Conservation (phyloP, 2,329 filamentous ascomycete species). For the Aspergillus neoniger region DNA sequence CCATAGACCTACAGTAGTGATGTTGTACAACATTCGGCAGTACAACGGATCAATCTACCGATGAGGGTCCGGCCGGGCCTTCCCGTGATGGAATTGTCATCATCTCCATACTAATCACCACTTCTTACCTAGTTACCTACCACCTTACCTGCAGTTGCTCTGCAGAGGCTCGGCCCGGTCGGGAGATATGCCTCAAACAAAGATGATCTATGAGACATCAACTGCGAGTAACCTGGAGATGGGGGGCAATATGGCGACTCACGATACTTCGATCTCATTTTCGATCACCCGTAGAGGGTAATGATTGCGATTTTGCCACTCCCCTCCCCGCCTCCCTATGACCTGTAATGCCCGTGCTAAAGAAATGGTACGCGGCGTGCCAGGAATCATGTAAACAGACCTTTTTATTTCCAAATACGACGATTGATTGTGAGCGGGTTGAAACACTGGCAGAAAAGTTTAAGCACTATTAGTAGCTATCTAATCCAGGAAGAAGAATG, state of each 20-base stretch:
- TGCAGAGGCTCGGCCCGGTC: constrained; percentile 28
- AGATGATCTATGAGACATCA: constrained; percentile 11
- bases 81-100: background rate
- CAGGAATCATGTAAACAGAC: too few species aligned
- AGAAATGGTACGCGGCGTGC: too few species aligned
- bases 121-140: too few species aligned
- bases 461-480: too few species aligned
- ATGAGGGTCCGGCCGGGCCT: background rate
- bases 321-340: too few species aligned
- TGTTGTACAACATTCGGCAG: constrained; percentile 18
- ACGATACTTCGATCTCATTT: background rate
- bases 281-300: background rate
- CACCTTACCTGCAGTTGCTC: constrained; percentile 11
- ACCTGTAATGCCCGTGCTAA: too few species aligned
- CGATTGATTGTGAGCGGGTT: too few species aligned
- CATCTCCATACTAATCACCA: background rate
- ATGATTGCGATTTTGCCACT: too few species aligned
- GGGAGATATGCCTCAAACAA: constrained; percentile 14
- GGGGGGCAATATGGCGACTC: background rate
- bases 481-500: too few species aligned
- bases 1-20: background rate
- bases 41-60: background rate
- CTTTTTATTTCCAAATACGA: too few species aligned
- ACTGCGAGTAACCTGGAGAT: background rate
- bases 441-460: too few species aligned